These are phyloP conservation scores for Cladophialophora chaetospira DNA, from an alignment of 2,329 filamentous ascomycete genomes.

Conservation along the genomic window DNA sequence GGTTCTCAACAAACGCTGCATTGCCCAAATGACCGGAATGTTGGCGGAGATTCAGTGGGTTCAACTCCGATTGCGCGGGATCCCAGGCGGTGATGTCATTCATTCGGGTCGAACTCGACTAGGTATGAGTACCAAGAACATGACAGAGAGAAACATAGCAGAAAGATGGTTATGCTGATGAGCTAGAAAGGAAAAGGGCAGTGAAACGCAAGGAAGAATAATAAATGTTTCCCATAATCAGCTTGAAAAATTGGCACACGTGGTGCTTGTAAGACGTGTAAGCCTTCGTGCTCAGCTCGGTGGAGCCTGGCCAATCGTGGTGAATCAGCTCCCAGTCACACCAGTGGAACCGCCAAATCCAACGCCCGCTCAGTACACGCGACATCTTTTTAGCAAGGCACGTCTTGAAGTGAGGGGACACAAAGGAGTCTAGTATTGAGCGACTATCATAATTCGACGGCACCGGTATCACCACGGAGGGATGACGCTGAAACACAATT, in stretches of 20 bases:
- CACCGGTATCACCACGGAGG: too few species aligned
- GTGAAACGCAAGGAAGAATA: background rate
- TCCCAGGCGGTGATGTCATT: background rate
- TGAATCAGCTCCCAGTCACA: too few species aligned
- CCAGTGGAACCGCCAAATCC: too few species aligned
- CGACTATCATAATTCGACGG: too few species aligned
- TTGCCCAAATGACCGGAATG: background rate
- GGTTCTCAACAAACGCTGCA: conserved; percentile 11
- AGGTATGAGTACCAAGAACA: background rate
- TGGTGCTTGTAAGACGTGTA: background rate
- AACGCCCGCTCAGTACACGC: too few species aligned
- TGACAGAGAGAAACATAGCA: background rate
- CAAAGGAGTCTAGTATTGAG: too few species aligned
- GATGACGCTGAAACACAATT: too few species aligned
- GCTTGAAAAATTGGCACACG: background rate
- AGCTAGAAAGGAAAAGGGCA: background rate
- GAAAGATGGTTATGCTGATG: too few species aligned
- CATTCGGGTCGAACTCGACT: background rate
- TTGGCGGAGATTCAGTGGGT: background rate
- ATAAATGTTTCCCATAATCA: background rate
- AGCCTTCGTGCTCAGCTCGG: background rate
- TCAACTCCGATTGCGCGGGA: background rate
- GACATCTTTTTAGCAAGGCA: too few species aligned
- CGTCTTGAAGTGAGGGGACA: too few species aligned
- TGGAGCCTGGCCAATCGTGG: background rate